Evolutionary conservation across 768 basidiomycete species (phyloP).

Genomic region (Leccinum subgranulosum): DNA sequence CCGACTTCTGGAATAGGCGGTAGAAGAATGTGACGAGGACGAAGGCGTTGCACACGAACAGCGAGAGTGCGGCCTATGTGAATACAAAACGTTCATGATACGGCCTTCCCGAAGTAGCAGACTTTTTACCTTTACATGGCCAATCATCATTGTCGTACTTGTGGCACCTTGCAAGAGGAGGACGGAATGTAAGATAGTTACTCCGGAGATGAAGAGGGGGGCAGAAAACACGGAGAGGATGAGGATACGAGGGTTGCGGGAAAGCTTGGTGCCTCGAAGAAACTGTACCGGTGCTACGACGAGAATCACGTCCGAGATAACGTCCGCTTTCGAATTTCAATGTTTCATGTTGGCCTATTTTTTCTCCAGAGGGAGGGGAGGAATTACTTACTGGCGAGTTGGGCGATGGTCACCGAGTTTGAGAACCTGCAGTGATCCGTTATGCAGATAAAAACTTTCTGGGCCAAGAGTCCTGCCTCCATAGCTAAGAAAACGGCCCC

Average conservation of each 20-base stretch:
- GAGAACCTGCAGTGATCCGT: constrained; percentile 1
- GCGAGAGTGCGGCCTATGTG: constrained; percentile 14
- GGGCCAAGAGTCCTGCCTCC: constrained; percentile 12
- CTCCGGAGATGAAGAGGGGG: constrained; percentile 17
- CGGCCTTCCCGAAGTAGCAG: background rate
- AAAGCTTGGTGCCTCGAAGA: constrained; percentile 17
- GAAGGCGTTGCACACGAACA: constrained; percentile 22
- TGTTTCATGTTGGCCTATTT: background rate
- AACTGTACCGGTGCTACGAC: constrained; percentile 13
- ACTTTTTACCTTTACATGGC: constrained; percentile 22
- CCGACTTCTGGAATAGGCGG: constrained; percentile 7
- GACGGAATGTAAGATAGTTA: constrained; percentile 22
- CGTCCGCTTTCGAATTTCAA: constrained; percentile 16
- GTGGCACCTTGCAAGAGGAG: constrained; percentile 15
- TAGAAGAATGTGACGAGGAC: constrained; percentile 17
- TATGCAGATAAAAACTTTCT: constrained; percentile 18
- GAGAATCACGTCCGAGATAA: constrained; percentile 19
- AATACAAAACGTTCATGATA: background rate
- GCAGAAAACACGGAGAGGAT: constrained; percentile 21
- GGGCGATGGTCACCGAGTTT: constrained; percentile 9
- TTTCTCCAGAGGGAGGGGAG: background rate
- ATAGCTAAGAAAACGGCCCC: constrained; percentile 16
- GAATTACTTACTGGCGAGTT: constrained; percentile 26
- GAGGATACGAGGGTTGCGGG: constrained; percentile 16
- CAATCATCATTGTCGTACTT: constrained; percentile 12